Evolutionary conservation across 73 alveolate genomes (phyloP).

Genomic region (Paramecium biaurelia): DNA sequence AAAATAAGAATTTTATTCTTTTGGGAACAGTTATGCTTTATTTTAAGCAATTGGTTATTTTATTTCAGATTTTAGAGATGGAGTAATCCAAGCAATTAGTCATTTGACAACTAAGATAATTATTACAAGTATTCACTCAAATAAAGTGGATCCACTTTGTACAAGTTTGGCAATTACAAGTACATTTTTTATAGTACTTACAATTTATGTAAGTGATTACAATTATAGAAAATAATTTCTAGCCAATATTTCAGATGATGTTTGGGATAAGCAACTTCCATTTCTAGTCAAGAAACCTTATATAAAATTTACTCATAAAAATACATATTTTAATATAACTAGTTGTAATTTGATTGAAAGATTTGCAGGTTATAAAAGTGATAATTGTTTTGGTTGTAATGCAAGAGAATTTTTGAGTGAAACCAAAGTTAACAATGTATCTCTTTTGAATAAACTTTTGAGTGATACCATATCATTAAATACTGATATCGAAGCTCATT

Average conservation of each 20-base stretch:
- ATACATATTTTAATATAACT: neutral
- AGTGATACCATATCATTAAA: neutral
- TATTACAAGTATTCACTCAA: neutral
- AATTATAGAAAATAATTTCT: neutral
- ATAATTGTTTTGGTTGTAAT: neutral
- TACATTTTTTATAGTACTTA: neutral
- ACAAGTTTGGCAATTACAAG: neutral
- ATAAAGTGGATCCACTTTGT: neutral
- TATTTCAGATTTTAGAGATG: neutral
- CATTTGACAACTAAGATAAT: neutral
- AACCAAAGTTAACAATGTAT: neutral
- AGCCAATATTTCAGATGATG: neutral
- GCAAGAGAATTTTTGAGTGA: neutral
- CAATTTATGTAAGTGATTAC: neutral
- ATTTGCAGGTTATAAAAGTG: neutral
- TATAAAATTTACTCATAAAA: neutral
- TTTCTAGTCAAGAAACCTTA: neutral
- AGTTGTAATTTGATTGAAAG: neutral
- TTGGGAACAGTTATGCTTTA: neutral
- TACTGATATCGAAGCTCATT: neutral
- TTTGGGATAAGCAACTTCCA: neutral
- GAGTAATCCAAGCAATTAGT: neutral
- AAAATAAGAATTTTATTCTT: neutral
- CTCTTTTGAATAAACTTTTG: neutral
- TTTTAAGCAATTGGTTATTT: neutral